A percentile compares a stretch with the other conserved stretches of the same genome.
Evolutionary conservation across 83 land plant species (phyloP).

Genomic region (Thuja plicata): DNA sequence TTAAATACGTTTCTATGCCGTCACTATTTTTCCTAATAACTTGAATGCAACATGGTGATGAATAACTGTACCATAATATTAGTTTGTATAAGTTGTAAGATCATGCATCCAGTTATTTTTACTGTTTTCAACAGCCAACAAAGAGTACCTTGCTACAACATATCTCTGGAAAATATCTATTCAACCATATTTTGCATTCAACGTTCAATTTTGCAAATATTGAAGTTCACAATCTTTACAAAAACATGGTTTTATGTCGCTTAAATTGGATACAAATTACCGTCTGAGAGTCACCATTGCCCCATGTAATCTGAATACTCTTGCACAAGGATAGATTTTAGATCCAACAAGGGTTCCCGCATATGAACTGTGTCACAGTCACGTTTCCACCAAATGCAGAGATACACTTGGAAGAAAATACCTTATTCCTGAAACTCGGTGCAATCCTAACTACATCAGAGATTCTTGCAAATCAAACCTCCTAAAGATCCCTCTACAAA

Average conservation of each 20-base stretch:
- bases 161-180: not conserved
- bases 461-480: not conserved
- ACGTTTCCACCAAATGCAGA: not conserved
- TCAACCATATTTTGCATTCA: not conserved
- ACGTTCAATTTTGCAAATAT: slow-evolving; percentile 1
- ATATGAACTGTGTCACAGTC: not conserved
- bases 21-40: not conserved
- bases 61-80: not conserved
- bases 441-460: not conserved
- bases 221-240: not conserved
- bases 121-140: not conserved
- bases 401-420: not conserved
- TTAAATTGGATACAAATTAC: not conserved
- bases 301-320: not conserved
- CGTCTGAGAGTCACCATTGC: not conserved
- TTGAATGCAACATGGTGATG: not conserved
- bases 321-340: not conserved
- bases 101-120: not conserved
- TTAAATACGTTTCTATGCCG: not conserved
- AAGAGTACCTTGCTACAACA: not conserved
- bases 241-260: not conserved
- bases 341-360: slow-evolving; percentile 6
- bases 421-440: not conserved
- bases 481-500: not conserved
- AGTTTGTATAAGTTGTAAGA: not conserved